Conservation (phyloP, 805 yeast species). For the Ogataea paradorogensis region DNA sequence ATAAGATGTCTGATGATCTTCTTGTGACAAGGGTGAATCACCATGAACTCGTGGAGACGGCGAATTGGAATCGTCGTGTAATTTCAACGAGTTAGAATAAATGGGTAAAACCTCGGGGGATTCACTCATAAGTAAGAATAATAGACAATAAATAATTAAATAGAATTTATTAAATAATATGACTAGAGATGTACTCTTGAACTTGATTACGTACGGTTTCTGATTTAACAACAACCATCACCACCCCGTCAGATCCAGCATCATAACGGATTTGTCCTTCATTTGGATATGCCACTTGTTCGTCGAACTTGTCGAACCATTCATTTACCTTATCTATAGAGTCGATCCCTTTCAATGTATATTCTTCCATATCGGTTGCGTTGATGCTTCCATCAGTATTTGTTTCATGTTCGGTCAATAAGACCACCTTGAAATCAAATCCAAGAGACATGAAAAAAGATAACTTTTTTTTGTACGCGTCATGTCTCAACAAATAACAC, state of each 20-base stretch:
- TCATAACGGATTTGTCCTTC: conserved; percentile 55
- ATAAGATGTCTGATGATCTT: neutral
- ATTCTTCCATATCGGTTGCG: conserved; percentile 44
- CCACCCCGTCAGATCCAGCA: conserved; percentile 59
- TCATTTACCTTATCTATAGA: conserved; percentile 46
- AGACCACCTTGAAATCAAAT: conserved; percentile 44
- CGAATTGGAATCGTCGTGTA: conserved; percentile 24
- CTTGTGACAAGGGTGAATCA: conserved; percentile 4
- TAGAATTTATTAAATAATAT: neutral
- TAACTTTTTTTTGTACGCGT: conserved; percentile 8
- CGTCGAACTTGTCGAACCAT: conserved; percentile 54
- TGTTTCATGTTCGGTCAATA: conserved; percentile 36
- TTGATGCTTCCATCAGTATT: conserved; percentile 17
- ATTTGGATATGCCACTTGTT: conserved; percentile 49
- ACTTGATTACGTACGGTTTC: conserved; percentile 37
- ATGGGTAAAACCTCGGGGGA: conserved; percentile 13
- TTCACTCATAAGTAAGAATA: conserved; percentile 3
- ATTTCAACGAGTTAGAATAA: conserved; percentile 18
- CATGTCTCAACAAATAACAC: conserved; percentile 19
- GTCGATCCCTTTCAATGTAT: conserved; percentile 43
- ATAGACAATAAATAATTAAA: conserved; percentile 2
- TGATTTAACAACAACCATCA: conserved; percentile 51
- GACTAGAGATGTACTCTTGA: conserved; percentile 39
- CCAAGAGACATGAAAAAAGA: conserved; percentile 31
- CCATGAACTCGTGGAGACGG: conserved; percentile 16